A percentile compares a stretch with the other conserved stretches of the same genome.
These are phyloP conservation scores for Alternaria metachromatica DNA, from an alignment of 2,329 filamentous ascomycete genomes.

Conservation along the genomic window DNA sequence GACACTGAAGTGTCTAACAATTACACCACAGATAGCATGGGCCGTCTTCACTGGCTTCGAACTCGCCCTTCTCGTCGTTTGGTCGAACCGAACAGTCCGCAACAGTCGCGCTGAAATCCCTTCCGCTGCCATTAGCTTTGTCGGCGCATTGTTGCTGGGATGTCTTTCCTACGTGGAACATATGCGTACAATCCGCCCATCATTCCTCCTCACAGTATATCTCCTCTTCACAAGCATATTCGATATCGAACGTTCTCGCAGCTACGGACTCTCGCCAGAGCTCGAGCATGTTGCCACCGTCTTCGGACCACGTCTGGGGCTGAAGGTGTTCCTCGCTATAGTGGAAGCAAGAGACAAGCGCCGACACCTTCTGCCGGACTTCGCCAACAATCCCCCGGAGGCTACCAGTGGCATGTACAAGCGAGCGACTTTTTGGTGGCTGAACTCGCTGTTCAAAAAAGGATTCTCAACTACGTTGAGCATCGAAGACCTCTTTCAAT, in stretches of 20 bases:
- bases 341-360: conserved; percentile 57
- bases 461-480: conserved; percentile 56
- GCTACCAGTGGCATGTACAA: conserved; percentile 60
- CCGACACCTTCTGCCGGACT: conserved; percentile 49
- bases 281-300: conserved; percentile 52
- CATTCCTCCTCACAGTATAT: conserved; percentile 56
- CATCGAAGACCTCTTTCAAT: conserved; percentile 53
- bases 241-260: conserved; percentile 56
- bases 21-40: conserved; percentile 28
- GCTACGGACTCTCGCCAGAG: conserved; percentile 42
- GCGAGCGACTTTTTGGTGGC: conserved; percentile 60
- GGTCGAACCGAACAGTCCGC: conserved; percentile 22
- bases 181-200: conserved; percentile 53
- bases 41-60: conserved; percentile 35
- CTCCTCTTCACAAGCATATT: conserved; percentile 55
- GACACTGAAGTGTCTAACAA: neutral
- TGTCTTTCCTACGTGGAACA: conserved; percentile 58
- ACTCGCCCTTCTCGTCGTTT: conserved; percentile 36
- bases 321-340: conserved; percentile 54
- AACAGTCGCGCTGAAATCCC: conserved; percentile 32
- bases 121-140: conserved; percentile 36
- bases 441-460: conserved; percentile 58
- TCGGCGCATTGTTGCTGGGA: conserved; percentile 39
- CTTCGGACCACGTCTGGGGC: conserved; percentile 50
- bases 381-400: conserved; percentile 56